Conservation (phyloP, 768 basidiomycete species). For the Neoboletus brunneissimus region DNA sequence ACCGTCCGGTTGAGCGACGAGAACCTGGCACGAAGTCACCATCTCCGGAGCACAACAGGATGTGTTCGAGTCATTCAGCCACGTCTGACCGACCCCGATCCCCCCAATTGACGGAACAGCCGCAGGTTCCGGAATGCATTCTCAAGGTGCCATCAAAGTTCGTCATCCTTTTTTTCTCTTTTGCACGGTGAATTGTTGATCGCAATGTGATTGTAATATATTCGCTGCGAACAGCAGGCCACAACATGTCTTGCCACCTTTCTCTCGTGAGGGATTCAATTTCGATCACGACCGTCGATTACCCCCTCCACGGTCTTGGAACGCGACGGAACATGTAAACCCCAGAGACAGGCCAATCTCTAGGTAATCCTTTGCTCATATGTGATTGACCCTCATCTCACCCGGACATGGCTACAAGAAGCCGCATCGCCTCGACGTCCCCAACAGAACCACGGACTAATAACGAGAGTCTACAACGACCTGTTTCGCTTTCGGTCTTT, state of each 20-base stretch:
- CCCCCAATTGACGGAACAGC: slow-evolving; percentile 17
- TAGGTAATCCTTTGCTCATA: slow-evolving; percentile 21
- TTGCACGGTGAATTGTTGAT: slow-evolving; percentile 20
- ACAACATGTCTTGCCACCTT: slow-evolving; percentile 34
- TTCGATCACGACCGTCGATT: slow-evolving; percentile 35
- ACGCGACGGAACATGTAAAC: slow-evolving; percentile 17
- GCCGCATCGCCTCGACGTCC: slow-evolving; percentile 22
- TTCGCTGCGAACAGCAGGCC: slow-evolving; percentile 30
- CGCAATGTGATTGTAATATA: slow-evolving; percentile 21
- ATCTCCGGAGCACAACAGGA: slow-evolving; percentile 24
- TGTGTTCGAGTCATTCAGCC: slow-evolving; percentile 17
- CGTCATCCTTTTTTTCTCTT: slow-evolving; percentile 15
- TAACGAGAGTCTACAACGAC: slow-evolving; percentile 30
- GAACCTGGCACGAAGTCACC: slow-evolving; percentile 16
- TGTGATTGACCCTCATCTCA: slow-evolving; percentile 17
- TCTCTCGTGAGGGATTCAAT: slow-evolving; percentile 31
- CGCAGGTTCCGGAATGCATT: slow-evolving; percentile 22
- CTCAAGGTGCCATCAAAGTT: slow-evolving; percentile 26
- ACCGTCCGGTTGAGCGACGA: slow-evolving; percentile 12
- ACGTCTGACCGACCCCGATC: slow-evolving; percentile 19
- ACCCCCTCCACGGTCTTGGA: slow-evolving; percentile 33
- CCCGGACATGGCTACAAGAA: slow-evolving; percentile 16
- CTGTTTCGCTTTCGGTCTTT: slow-evolving; percentile 40
- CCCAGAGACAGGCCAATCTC: slow-evolving; percentile 24
- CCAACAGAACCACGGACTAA: slow-evolving; percentile 19